Conservation (phyloP, 345 rosid species). For the Eutrema yunnanense region DNA sequence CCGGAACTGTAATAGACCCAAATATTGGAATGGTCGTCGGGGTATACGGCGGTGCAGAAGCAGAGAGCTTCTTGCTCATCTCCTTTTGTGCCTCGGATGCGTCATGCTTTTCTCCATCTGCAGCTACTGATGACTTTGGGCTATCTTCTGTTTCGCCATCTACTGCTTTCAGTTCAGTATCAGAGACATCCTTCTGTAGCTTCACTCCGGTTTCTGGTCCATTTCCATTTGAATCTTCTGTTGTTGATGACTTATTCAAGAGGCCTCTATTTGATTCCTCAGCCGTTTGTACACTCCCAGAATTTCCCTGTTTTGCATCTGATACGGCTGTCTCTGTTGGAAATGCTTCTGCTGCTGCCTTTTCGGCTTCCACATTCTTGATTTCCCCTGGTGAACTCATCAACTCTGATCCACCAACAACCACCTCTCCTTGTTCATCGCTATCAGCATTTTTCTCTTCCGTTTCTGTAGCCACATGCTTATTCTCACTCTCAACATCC, state of each 20-base stretch:
- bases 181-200: conserved; percentile 34
- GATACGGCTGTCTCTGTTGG: conserved; percentile 19
- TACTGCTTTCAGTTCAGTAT: conserved; percentile 24
- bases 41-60: conserved; percentile 93
- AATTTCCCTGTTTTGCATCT: conserved; percentile 27
- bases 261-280: conserved; percentile 24
- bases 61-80: conserved; percentile 80
- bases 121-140: conserved; percentile 30
- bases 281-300: conserved; percentile 27
- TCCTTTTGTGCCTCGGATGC: conserved; percentile 65
- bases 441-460: conserved; percentile 24
- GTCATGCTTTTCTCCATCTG: conserved; percentile 58
- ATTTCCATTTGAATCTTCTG: conserved; percentile 28
- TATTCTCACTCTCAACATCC: conserved; percentile 32
- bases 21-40: conserved; percentile 74
- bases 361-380: conserved; percentile 20
- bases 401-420: conserved; percentile 15
- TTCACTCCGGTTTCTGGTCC: conserved; percentile 22
- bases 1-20: conserved; percentile 69
- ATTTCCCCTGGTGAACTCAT: conserved; percentile 26
- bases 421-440: conserved; percentile 31
- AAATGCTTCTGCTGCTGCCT: conserved; percentile 25
- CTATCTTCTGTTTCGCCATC: conserved; percentile 35
- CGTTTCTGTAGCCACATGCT: conserved; percentile 21
- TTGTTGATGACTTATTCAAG: conserved; percentile 22